Base-by-base conservation (phyloP, 768 basidiomycete species). In the Hygrocybe punicea region DNA sequence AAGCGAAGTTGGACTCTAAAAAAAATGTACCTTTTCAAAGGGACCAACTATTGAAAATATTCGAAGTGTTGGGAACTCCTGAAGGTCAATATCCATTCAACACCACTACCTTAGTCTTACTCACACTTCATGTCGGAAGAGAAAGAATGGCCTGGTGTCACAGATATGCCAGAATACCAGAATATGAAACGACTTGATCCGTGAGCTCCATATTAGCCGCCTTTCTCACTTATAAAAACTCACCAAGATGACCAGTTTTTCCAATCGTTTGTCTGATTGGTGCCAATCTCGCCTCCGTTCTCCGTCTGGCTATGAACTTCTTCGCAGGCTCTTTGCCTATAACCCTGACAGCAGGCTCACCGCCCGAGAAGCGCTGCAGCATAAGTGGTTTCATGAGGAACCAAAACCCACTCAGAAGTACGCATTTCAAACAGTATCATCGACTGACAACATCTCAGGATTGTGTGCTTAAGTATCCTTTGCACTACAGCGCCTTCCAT, bases 1-100 rank as follows among this genome's bases (percentile, higher is more conserved):
- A 98, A 73, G 97, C 97, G 1, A 98, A 99, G 71, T 71, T 98
- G 42, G 97, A 98, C 68, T 85, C 87, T 25, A 96, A 98, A 78
- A 98, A 98, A 79, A 93, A 92, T 58, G 87, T 98, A 0, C 97
- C 97, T 0, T 99, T 98, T 69, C 97, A 99, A 69, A 81, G 87
- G 55, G 97, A 98, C 70, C 97, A 99, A 65, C 79, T 98, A 58
- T 73, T 91, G 24, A 95, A 93, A 73, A 97, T 99, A n/a, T 88
- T 98, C 57, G 97, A 99, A 64, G 87, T 98, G 0, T 71, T 97
- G 16, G 95, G 97, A 4, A 92, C 89, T 4, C 89, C 95, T 44
- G 82, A 89, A 51, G 86, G 94, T 92, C 64, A 62, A 81, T n/a
- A n/a, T 71, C 4, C 10, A 25, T 59, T 56, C 29, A 35, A 34